Percentiles rank a stretch among this genome's conserved stretches.
Evolutionary conservation across 495 filamentous ascomycete genomes (phyloP).

Genomic region (Penicillium riverlandense): DNA sequence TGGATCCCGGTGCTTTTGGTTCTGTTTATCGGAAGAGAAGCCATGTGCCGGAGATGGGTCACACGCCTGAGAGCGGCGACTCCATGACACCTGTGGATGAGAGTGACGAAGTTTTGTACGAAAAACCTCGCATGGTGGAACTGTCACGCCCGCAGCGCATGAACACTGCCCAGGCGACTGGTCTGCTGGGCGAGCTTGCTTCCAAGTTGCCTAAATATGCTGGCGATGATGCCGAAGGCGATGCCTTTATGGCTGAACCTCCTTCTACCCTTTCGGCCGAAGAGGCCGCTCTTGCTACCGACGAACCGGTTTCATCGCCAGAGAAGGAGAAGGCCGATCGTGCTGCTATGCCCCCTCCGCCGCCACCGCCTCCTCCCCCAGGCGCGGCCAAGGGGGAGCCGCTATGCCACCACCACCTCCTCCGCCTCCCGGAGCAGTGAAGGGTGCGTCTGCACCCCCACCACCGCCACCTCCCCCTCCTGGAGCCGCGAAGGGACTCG

Average conservation of each 20-base stretch:
- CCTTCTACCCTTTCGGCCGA: background rate
- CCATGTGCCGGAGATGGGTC: slow-evolving; percentile 38
- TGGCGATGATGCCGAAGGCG: slow-evolving; percentile 52
- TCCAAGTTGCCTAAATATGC: slow-evolving; percentile 69
- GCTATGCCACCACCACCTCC: slow-evolving; percentile 24
- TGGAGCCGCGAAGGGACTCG: slow-evolving; percentile 31
- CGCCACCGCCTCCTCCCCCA: slow-evolving; percentile 36
- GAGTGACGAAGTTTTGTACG: slow-evolving; percentile 45
- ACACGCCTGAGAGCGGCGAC: slow-evolving; percentile 27
- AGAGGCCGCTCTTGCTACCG: background rate
- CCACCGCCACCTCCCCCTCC: slow-evolving; percentile 37
- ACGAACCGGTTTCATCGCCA: background rate
- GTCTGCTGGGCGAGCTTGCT: slow-evolving; percentile 73
- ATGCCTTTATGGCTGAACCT: slow-evolving; percentile 52
- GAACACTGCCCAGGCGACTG: slow-evolving; percentile 64
- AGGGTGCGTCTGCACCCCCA: slow-evolving; percentile 28
- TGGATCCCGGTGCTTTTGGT: slow-evolving; percentile 54
- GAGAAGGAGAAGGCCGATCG: slow-evolving; percentile 11
- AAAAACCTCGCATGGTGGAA: slow-evolving; percentile 60
- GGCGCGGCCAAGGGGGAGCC: slow-evolving; percentile 36
- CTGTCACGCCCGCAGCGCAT: slow-evolving; percentile 62
- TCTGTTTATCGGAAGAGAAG: slow-evolving; percentile 58
- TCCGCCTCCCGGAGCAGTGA: slow-evolving; percentile 35
- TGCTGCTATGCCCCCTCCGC: slow-evolving; percentile 39
- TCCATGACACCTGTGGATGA: slow-evolving; percentile 32